Conservation (phyloP, 2,329 filamentous ascomycete genomes). For the Dichotomopilus funicola region DNA sequence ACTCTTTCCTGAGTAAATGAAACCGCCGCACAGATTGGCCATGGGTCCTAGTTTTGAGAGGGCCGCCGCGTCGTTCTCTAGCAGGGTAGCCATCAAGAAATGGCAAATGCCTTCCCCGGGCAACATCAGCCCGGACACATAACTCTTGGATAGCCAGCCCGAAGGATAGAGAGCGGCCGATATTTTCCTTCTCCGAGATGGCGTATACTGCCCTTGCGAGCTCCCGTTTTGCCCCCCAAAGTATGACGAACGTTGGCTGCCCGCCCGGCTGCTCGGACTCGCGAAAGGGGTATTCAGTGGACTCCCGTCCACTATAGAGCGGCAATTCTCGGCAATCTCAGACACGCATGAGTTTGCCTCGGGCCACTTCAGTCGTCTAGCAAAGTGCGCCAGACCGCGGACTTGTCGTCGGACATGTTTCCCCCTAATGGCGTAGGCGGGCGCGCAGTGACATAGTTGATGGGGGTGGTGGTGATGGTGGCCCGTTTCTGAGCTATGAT, state of each 20-base stretch:
- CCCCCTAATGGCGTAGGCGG: constrained; percentile 46
- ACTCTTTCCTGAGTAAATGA: constrained; percentile 56
- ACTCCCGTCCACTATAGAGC: constrained; percentile 36
- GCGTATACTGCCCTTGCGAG: constrained; percentile 25
- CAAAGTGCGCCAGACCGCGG: constrained; percentile 57
- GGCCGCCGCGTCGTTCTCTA: constrained; percentile 58
- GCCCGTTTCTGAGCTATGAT: constrained; percentile 31
- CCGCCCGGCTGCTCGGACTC: constrained; percentile 31
- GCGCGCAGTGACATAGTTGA: constrained; percentile 2
- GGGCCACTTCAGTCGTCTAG: constrained; percentile 56
- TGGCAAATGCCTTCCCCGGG: constrained; percentile 58
- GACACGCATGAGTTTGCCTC: constrained; percentile 47
- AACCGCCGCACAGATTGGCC: constrained; percentile 58
- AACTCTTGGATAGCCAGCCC: constrained; percentile 63
- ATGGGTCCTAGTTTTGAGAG: constrained; percentile 52
- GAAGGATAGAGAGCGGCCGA: constrained; percentile 51
- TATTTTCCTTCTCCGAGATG: constrained; percentile 46
- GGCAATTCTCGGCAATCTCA: constrained; percentile 43
- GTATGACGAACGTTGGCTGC: constrained; percentile 39
- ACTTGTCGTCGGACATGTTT: constrained; percentile 53
- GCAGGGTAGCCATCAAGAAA: constrained; percentile 57
- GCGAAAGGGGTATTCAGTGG: constrained; percentile 36
- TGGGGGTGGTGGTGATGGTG: constrained; percentile 20
- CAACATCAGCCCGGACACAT: constrained; percentile 58
- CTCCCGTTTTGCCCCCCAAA: constrained; percentile 33